Evolutionary conservation across 371 early-diverging fungal species (phyloP), one percentile per base, ranked within the genome.

Genomic region (Lichtheimia hyalospora): DNA sequence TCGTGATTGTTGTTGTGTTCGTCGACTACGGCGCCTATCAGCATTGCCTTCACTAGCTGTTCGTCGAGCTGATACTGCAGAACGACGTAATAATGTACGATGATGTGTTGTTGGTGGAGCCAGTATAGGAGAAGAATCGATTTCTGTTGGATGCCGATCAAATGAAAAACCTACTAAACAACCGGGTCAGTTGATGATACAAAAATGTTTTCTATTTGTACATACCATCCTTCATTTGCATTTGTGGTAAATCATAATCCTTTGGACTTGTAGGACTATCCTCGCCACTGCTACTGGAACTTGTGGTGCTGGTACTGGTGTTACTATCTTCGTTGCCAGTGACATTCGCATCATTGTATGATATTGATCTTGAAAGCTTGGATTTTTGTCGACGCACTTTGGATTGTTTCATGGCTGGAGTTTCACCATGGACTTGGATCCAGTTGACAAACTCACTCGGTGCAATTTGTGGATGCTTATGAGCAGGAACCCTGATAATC

Each of bases 341-440:
- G 34, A 4, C 7, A 27, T 10, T 34, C 1, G 34, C 34, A 23
- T 62, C 62, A 25, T 56, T 42, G 34, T 60, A 63, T 2, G 75
- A 73, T 50, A 73, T 65, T 34, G 75, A 70, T 16, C 71, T 54
- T 24, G 49, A 70, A 39, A 13, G 73, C 67, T 39, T 65, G 62
- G 67, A 78, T 68, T 63, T 78, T 71, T 50, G 52, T 59, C 24
- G 75, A 66, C 34, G 70, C 73, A 49, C 71, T 69, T 62, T 78
- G 62, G 57, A 73, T 68, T 62, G 71, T 66, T 46, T 72, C 69
- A 48, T 69, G 57, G 61, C 73, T 63, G 23, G 75, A 66, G 24
- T 72, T 66, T 70, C 74, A 0, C 68, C 68, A 40, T 63, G 60
- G 16, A 49, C 43, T 40, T 63, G 49, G 24, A 68, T 55, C 68